A percentile compares a stretch with the other conserved stretches of the same genome.
Conservation (phyloP, 345 rosid genomes). For the Bruguiera sexangula region DNA sequence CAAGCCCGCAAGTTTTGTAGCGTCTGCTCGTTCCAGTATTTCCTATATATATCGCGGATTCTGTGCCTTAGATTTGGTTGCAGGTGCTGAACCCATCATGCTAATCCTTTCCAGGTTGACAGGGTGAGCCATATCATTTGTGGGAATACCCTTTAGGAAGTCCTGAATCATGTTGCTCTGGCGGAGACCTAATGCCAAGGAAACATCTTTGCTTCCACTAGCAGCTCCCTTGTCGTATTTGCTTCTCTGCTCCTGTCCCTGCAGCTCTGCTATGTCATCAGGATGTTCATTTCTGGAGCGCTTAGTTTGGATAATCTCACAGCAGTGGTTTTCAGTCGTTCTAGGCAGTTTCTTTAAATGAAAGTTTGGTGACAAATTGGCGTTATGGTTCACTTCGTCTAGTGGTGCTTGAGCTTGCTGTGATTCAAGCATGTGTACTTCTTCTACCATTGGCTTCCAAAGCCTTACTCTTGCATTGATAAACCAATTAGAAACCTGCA, state of each 20-base stretch:
- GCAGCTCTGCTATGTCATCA: not conserved
- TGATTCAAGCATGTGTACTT: constrained; percentile 28
- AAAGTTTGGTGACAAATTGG: constrained; percentile 7
- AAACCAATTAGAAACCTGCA: constrained; percentile 35
- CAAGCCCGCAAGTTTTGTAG: not conserved
- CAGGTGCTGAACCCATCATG: constrained; percentile 3
- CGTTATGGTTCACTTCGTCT: constrained; percentile 5
- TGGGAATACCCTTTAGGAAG: constrained; percentile 8
- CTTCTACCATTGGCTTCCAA: constrained; percentile 40
- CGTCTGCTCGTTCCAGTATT: not conserved
- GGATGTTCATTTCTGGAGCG: constrained; percentile 13
- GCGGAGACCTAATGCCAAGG: constrained; percentile 27
- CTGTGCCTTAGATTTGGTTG: not conserved
- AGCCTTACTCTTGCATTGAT: constrained; percentile 33
- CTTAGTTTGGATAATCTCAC: constrained; percentile 15
- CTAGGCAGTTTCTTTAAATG: not conserved
- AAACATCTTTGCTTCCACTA: constrained; percentile 15
- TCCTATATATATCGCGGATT: constrained; percentile 2
- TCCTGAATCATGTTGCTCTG: constrained; percentile 16
- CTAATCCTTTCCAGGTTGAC: constrained; percentile 9
- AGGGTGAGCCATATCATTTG: constrained; percentile 3
- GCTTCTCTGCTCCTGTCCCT: constrained; percentile 5
- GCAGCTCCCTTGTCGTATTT: not conserved
- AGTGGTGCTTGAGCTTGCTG: constrained; percentile 9
- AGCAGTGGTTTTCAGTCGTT: not conserved